Conservation (phyloP, 2,329 filamentous ascomycete genomes). For the Fonsecaea nubica region DNA sequence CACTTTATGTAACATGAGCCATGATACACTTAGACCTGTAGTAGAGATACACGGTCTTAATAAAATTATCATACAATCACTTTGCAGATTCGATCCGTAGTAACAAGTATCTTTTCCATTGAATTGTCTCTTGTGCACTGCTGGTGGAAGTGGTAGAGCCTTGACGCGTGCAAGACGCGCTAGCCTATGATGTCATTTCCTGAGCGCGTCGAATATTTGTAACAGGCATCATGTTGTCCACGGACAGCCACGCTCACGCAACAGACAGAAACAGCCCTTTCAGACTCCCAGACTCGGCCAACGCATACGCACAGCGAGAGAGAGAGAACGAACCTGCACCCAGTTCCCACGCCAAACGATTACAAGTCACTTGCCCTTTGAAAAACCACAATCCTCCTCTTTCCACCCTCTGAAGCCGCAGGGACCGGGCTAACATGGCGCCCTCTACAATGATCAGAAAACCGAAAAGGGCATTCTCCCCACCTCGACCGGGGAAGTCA, state of each 20-base stretch:
- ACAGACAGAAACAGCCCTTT: neutral
- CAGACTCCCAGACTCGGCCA: neutral
- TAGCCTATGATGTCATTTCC: neutral
- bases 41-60: neutral
- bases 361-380: neutral
- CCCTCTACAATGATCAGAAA: neutral
- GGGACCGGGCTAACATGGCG: constrained; percentile 1
- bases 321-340: neutral
- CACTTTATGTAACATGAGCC: constrained; percentile 44
- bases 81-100: neutral
- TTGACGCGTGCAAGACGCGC: neutral
- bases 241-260: neutral
- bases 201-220: neutral
- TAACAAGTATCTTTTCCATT: too few species aligned
- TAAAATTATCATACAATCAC: neutral
- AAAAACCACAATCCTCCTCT: too few species aligned
- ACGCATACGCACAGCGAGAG: neutral
- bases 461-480: constrained; percentile 52
- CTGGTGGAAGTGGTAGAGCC: neutral
- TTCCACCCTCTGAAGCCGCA: too few species aligned
- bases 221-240: too few species aligned
- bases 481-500: constrained; percentile 45
- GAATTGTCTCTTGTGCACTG: too few species aligned
- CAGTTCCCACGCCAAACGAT: neutral
- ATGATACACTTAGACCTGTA: constrained; percentile 13